Evolutionary conservation across 2,329 filamentous ascomycete genomes (phyloP).

Genomic region (Emmonsiellopsis sp.): DNA sequence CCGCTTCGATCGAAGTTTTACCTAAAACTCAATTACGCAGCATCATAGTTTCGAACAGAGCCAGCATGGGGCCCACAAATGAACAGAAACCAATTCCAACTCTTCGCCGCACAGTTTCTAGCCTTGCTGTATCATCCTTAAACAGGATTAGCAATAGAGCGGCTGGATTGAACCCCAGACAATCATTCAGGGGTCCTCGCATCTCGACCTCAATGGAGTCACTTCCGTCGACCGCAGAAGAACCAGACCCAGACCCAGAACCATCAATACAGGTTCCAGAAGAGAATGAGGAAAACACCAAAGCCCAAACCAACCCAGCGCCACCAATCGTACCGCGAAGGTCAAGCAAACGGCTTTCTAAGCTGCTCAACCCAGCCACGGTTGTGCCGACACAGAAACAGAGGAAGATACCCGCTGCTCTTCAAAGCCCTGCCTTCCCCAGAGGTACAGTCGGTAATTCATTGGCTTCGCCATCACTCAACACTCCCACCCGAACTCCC

Average conservation of each 20-base stretch:
- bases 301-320: background rate
- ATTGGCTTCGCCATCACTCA: background rate
- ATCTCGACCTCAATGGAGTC: background rate
- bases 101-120: constrained; percentile 7
- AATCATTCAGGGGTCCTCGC: background rate
- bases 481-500: constrained; percentile 29
- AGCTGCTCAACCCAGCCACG: constrained; percentile 6
- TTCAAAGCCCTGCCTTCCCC: background rate
- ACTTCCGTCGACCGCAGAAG: constrained; percentile 1
- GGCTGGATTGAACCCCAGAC: background rate
- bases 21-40: constrained; percentile 13
- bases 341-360: constrained; percentile 17
- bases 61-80: background rate
- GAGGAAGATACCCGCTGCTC: background rate
- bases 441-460: background rate
- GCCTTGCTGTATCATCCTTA: constrained; percentile 2
- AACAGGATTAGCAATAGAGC: background rate
- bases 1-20: constrained; percentile 18
- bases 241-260: constrained; percentile 5
- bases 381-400: background rate
- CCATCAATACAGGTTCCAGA: constrained; percentile 10
- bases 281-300: background rate
- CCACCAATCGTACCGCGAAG: constrained; percentile 12
- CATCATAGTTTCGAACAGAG: constrained; percentile 2
- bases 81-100: background rate